Evolutionary conservation across 140 eudicot species (phyloP).

Genomic region (Ambrosia hybrid): DNA sequence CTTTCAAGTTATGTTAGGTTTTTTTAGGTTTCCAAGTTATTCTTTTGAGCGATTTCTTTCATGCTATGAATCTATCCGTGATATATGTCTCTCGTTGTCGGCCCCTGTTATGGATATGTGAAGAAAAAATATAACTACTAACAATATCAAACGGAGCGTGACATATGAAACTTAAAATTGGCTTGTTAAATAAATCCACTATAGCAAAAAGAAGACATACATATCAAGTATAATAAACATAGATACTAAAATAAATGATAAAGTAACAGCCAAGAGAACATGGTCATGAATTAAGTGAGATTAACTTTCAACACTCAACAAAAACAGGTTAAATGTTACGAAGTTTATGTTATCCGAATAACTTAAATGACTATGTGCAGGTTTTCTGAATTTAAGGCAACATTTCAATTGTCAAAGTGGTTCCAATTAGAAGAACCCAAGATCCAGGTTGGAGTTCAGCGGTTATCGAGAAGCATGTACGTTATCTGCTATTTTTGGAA

Average conservation of each 20-base stretch:
- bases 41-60: constrained; percentile 1
- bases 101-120: too few species aligned
- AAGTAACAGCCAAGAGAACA: not conserved
- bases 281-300: constrained; percentile 9
- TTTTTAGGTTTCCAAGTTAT: too few species aligned
- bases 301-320: constrained; percentile 14
- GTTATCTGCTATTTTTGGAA: constrained; percentile 56
- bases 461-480: too few species aligned
- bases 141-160: too few species aligned
- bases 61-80: not conserved
- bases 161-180: too few species aligned
- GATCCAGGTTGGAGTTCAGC: constrained; percentile 58
- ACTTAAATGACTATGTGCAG: constrained; percentile 92
- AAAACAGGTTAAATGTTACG: constrained; percentile 27
- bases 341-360: constrained; percentile 49
- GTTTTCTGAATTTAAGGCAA: constrained; percentile 69
- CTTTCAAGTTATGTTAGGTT: not conserved
- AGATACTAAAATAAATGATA: constrained; percentile 8
- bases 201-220: constrained; percentile 11
- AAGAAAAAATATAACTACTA: too few species aligned
- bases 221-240: constrained; percentile 16
- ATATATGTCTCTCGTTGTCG: not conserved
- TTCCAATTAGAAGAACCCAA: constrained; percentile 62
- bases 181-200: not conserved
- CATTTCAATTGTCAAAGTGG: constrained; percentile 56